Evolutionary conservation across 306 rosid genomes (phyloP), one percentile per base, ranked within the genome.

Genomic region (Ceratonia siliqua): DNA sequence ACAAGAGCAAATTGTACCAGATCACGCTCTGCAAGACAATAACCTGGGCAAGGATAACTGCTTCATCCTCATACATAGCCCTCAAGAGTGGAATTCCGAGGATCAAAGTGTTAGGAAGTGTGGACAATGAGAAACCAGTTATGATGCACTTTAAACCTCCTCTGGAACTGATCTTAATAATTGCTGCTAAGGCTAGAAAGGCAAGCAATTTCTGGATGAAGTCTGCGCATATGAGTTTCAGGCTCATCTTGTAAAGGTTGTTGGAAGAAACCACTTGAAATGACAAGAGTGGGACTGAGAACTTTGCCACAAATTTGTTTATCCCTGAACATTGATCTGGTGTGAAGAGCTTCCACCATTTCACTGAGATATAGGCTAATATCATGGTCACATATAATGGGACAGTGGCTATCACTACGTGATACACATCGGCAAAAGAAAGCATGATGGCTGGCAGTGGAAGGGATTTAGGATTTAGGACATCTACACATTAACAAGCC

Each of bases 291-390:
- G 99, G 99, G 65, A 94, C 84, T 35, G 99, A 94, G 80, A 90
- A 91, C 41, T 92, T 92, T 6, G 99, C 92, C 5, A 94, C 99
- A 36, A 94, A 94, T 79, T 87, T 94, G 83, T 94, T 94, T 64
- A 94, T 94, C 59, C 99, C 99, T 13, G 85, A 80, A 81, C 97
- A 94, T 78, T 94, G 99, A 41, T 94, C 97, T 4, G 95, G 90
- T 1, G 95, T 90, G 87, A 92, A 94, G 43, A 94, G 86, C 79
- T 92, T 92, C 93, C 93, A 92, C 96, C 97, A 92, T 81, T 85
- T 90, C 22, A 94, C 95, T 9, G 96, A 94, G 64, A 87, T 65
- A 76, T 85, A 94, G 41, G 99, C 99, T 73, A 94, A 77, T 12
- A 87, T 68, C 97, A 94, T 90, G 71, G 97, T 89, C 6, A 89